Evolutionary conservation across 805 yeast species (phyloP), one percentile per base, ranked within the genome.

Genomic region (Lipomyces sp.): DNA sequence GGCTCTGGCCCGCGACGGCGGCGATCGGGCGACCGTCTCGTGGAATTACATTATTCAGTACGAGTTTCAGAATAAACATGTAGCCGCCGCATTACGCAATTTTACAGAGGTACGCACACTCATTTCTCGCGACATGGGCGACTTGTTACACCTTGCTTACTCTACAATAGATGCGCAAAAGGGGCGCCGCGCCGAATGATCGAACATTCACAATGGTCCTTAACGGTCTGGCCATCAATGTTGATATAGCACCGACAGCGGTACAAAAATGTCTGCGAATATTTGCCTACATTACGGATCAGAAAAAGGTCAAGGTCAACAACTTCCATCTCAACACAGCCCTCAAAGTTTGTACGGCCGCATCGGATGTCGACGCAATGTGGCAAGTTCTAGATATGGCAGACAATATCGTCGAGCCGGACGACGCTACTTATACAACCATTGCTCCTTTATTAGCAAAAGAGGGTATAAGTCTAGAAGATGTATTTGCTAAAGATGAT

Each of bases 241-340:
- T 51, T 6, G 48, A 48, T 15, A 45, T 29, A 10, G 18, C 59
- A 3, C 63, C 64, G 30, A 53, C 64, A 35, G 66, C 64, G 33
- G 32, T 55, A n/a, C 56, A 51, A 10, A 45, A 53, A 13, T 42
- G 64, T 24, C 18, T 57, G 13, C 33, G 48, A 8, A 34, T 67
- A 2, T 51, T 67, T 13, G 60, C 64, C 18, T 53, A 58, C 30
- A 48, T 63, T 29, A 24, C 51, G 11, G 53, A 45, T 18, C 56
- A 37, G 4, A 35, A 39, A 4, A 50, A 29, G 29, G 39, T 59
- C 10, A 42, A 39, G 15, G 29, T 55, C 4, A 64, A 66, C 24
- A 56, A 54, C 32, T 30, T 68, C 18, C 63, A 66, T 30, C 59
- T 68, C 24, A 68, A 66, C 18, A 51, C 65, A 2, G 71, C 71